Evolutionary conservation across 2,329 filamentous ascomycete genomes (phyloP).

Genomic region (Dryadomyces quercus-mongolicae): DNA sequence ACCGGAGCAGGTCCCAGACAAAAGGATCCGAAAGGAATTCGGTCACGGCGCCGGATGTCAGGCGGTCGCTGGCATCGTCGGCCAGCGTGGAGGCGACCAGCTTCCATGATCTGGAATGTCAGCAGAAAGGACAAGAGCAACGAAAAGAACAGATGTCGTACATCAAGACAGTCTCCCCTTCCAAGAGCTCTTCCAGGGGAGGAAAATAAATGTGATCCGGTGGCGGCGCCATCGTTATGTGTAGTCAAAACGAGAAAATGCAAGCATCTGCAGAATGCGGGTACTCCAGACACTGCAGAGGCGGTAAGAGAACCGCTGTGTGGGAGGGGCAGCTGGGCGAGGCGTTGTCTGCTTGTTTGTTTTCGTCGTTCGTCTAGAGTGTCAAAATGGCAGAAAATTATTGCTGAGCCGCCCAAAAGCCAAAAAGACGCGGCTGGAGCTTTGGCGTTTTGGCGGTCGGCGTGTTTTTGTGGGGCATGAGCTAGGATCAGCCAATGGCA

Average conservation of each 20-base stretch:
- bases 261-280: slow-evolving; percentile 2
- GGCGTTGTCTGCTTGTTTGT: background rate
- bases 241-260: background rate
- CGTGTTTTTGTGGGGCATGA: slow-evolving; percentile 6
- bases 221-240: slow-evolving; percentile 54
- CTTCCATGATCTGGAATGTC: slow-evolving; percentile 43
- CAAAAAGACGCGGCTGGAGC: slow-evolving; percentile 11
- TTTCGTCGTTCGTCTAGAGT: slow-evolving; percentile 6
- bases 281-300: background rate
- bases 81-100: slow-evolving; percentile 42
- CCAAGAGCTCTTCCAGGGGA: slow-evolving; percentile 73
- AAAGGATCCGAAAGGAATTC: slow-evolving; percentile 61
- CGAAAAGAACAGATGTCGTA: too few species aligned
- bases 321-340: background rate
- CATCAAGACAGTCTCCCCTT: slow-evolving; percentile 69
- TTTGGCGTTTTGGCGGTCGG: slow-evolving; percentile 6
- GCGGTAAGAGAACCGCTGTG: background rate
- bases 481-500: background rate
- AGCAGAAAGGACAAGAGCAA: slow-evolving; percentile 21
- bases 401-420: slow-evolving; percentile 2
- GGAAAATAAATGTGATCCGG: slow-evolving; percentile 67
- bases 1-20: slow-evolving; percentile 55
- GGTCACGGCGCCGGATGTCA: slow-evolving; percentile 41
- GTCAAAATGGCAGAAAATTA: slow-evolving; percentile 6
- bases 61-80: slow-evolving; percentile 44